A percentile compares a stretch with the other conserved stretches of the same genome.
These are phyloP conservation scores for Neoarthrinium moseri DNA, from an alignment of 2,329 filamentous ascomycete species.

Conservation along the genomic window DNA sequence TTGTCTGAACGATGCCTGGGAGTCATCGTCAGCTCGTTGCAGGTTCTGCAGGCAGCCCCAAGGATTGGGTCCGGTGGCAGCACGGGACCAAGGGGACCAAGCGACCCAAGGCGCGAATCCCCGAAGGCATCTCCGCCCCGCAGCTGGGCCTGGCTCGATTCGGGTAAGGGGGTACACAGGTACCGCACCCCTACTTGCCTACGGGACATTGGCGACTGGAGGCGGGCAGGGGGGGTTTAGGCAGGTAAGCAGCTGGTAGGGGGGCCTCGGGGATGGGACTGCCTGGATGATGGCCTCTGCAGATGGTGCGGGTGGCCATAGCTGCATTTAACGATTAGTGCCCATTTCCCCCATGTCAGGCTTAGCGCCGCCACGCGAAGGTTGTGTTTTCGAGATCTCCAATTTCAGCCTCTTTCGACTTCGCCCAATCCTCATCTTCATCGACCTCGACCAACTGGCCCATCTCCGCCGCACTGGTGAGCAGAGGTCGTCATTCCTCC, in stretches of 20 bases:
- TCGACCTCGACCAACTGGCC: too few species aligned
- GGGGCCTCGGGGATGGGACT: background rate
- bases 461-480: too few species aligned
- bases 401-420: constrained; percentile 29
- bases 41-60: too few species aligned
- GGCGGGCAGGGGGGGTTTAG: too few species aligned
- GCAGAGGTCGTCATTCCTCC: too few species aligned
- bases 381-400: constrained; percentile 27
- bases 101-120: too few species aligned
- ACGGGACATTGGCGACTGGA: background rate
- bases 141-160: background rate
- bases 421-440: background rate
- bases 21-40: too few species aligned
- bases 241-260: too few species aligned
- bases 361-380: constrained; percentile 18
- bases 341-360: constrained; percentile 5
- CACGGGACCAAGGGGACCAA: too few species aligned
- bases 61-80: too few species aligned
- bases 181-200: background rate
- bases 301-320: constrained; percentile 4
- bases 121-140: background rate
- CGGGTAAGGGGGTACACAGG: background rate
- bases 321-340: constrained; percentile 8
- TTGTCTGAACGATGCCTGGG: too few species aligned
- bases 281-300: background rate